Evolutionary conservation across 768 basidiomycete genomes (phyloP).

Genomic region (Russula lepida): DNA sequence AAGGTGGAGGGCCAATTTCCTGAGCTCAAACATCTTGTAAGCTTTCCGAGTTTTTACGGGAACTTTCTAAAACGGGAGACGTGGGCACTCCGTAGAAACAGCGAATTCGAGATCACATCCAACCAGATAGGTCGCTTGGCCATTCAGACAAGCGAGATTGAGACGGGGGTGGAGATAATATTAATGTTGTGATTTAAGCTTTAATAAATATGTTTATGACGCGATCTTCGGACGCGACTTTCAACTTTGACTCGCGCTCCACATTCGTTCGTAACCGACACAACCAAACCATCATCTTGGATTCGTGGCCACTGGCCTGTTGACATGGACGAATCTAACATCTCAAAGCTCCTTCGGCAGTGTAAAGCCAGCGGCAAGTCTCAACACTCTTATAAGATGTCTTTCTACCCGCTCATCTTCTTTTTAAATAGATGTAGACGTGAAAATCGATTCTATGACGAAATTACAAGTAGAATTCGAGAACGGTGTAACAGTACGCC

Average conservation of each 20-base stretch:
- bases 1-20: slow-evolving; percentile 90
- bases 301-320: neutral
- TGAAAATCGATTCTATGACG: slow-evolving; percentile 69
- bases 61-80: slow-evolving; percentile 10
- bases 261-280: no score
- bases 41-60: slow-evolving; percentile 23
- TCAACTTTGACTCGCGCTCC: neutral
- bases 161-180: neutral
- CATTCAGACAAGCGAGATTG: slow-evolving; percentile 64
- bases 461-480: slow-evolving; percentile 75
- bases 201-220: neutral
- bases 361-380: slow-evolving; percentile 29
- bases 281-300: neutral
- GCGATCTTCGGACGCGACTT: neutral
- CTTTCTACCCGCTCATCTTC: slow-evolving; percentile 1
- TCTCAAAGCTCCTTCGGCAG: slow-evolving; percentile 27
- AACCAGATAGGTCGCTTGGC: slow-evolving; percentile 75
- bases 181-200: neutral
- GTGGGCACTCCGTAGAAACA: slow-evolving; percentile 50
- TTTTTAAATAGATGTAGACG: slow-evolving; percentile 55
- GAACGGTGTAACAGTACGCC: slow-evolving; percentile 54
- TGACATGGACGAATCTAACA: slow-evolving; percentile 26
- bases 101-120: slow-evolving; percentile 70
- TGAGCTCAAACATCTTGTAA: slow-evolving; percentile 74
- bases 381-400: neutral